phyloP scores from a whole-genome alignment of 2,329 filamentous ascomycete genomes.

The Akanthomyces dipterigenus region DNA sequence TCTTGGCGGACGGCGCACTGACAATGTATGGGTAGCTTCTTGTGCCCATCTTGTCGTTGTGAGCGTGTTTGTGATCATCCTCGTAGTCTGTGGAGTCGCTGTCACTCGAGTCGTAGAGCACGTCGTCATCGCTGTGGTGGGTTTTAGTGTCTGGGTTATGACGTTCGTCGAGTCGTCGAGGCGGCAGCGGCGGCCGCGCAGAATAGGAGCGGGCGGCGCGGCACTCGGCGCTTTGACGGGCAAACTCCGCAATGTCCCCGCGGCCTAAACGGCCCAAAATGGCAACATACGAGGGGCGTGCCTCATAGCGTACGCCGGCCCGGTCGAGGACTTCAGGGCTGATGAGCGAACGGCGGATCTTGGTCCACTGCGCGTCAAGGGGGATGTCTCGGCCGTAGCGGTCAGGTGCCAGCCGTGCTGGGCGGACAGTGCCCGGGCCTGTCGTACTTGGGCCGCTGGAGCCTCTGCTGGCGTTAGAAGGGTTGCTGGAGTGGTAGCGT shows the following conservation, averaged over 20 bases:
- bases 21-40: slow-evolving; percentile 32
- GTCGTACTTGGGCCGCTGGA: background rate
- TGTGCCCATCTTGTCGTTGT: slow-evolving; percentile 20
- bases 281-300: slow-evolving; percentile 53
- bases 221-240: slow-evolving; percentile 41
- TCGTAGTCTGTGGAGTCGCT: slow-evolving; percentile 27
- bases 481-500: slow-evolving; percentile 34
- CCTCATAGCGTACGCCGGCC: slow-evolving; percentile 53
- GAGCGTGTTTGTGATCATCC: slow-evolving; percentile 22
- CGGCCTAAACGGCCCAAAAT: slow-evolving; percentile 48
- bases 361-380: slow-evolving; percentile 53
- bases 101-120: slow-evolving; percentile 25
- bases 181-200: background rate
- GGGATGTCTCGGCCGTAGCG: slow-evolving; percentile 49
- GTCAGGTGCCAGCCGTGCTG: slow-evolving; percentile 46
- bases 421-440: slow-evolving; percentile 10
- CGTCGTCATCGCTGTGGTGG: slow-evolving; percentile 25
- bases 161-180: slow-evolving; percentile 12
- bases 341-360: slow-evolving; percentile 46
- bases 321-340: slow-evolving; percentile 51
- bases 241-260: slow-evolving; percentile 46
- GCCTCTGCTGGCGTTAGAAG: slow-evolving; percentile 21
- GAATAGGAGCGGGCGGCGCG: slow-evolving; percentile 32
- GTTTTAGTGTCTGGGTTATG: slow-evolving; percentile 24
- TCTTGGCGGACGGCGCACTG: slow-evolving; percentile 24